phyloP scores from a whole-genome alignment of 1,284 basidiomycete genomes.

The Porodaedalea pini region DNA sequence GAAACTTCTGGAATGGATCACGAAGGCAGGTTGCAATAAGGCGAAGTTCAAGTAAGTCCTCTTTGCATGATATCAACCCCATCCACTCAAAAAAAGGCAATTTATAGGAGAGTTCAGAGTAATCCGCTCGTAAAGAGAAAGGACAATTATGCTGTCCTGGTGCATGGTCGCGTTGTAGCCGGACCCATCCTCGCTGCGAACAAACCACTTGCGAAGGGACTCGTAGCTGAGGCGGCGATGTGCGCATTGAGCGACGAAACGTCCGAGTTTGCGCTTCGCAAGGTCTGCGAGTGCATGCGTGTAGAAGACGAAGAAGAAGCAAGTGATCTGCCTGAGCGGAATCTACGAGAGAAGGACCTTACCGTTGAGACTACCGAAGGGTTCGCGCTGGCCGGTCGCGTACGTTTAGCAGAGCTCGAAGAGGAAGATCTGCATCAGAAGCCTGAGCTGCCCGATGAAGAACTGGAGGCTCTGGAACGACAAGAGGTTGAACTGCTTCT shows the following conservation, averaged over 20 bases:
- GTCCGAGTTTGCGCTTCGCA: conserved; percentile 41
- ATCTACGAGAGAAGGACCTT: conserved; percentile 11
- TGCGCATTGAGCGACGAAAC: conserved; percentile 45
- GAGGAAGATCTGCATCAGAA: not conserved
- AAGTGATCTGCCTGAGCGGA: not conserved
- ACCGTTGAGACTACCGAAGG: conserved; percentile 16
- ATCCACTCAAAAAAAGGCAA: conserved; percentile 21
- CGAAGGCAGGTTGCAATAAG: conserved; percentile 49
- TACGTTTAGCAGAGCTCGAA: conserved; percentile 8
- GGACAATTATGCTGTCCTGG: conserved; percentile 50
- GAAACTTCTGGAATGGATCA: conserved; percentile 61
- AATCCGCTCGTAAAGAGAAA: conserved; percentile 40
- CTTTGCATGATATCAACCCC: not conserved
- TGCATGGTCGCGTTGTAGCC: conserved; percentile 54
- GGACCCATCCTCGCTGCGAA: conserved; percentile 58
- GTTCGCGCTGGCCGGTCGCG: conserved; percentile 7
- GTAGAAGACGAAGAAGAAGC: conserved; percentile 12
- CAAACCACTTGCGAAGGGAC: conserved; percentile 56
- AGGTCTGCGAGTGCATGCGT: conserved; percentile 51
- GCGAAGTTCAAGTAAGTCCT: conserved; percentile 43
- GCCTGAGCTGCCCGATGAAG: conserved; percentile 1
- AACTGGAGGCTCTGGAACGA: conserved; percentile 20
- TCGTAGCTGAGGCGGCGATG: conserved; percentile 59
- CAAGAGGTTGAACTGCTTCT: conserved; percentile 14
- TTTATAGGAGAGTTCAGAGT: conserved; percentile 47